Conservation (phyloP, 352 stramenopile species). For the Pythium sukuiense region DNA sequence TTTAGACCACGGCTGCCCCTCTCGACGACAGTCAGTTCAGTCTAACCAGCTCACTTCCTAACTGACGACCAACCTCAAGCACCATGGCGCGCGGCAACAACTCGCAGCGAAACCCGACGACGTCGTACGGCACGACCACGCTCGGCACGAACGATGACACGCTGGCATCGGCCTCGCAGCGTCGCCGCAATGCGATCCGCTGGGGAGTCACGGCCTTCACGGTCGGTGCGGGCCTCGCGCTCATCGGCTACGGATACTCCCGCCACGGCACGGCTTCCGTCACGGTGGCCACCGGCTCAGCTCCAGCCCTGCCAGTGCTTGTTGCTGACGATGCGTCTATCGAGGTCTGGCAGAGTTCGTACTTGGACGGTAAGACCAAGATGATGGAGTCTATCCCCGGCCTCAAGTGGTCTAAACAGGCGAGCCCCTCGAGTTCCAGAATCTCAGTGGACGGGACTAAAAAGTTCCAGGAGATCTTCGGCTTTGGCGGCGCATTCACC, state of each 20-base stretch:
- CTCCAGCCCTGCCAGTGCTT: not conserved
- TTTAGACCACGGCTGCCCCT: not conserved
- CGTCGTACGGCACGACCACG: constrained; percentile 50
- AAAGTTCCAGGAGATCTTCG: constrained; percentile 78
- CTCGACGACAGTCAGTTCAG: not conserved
- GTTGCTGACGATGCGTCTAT: constrained; percentile 19
- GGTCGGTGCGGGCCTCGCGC: constrained; percentile 26
- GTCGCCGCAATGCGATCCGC: constrained; percentile 30
- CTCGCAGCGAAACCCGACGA: constrained; percentile 23
- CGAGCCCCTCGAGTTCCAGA: constrained; percentile 26
- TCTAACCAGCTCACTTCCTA: not conserved
- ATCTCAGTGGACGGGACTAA: constrained; percentile 55
- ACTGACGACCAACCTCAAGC: not conserved
- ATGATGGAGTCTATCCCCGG: constrained; percentile 64
- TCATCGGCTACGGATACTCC: constrained; percentile 28
- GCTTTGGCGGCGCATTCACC: constrained; percentile 93
- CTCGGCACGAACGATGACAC: constrained; percentile 28
- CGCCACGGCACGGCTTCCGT: not conserved
- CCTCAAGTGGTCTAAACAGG: constrained; percentile 42
- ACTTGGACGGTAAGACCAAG: constrained; percentile 48
- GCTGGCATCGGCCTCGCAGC: constrained; percentile 18
- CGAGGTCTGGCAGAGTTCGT: constrained; percentile 70
- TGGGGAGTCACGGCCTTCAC: constrained; percentile 35
- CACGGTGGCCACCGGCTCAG: constrained; percentile 1
- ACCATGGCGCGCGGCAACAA: constrained; percentile 16